Base-by-base conservation (phyloP, 2,329 filamentous ascomycete species). In the Aspergillus aculeatinus region DNA sequence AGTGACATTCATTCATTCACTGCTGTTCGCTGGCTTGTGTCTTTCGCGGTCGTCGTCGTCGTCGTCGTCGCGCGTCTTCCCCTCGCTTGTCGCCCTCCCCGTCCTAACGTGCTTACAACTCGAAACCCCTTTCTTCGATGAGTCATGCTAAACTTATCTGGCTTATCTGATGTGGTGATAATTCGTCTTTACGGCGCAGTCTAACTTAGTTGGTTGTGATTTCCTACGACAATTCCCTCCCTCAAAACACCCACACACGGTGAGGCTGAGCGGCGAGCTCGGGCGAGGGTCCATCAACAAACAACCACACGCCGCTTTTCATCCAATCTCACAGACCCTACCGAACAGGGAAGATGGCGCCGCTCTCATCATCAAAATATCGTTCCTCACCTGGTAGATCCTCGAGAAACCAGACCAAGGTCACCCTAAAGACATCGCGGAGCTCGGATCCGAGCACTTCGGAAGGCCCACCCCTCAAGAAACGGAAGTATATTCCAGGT, bases 401-500 rank as follows among this genome's bases (percentile, higher is more conserved):
- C 21, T 66, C 71, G 42, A 70, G 69, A 60, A 65, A 68, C 58
- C 69, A 70, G 19, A 63, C 70, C 9, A 76, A 73, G 63, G 64
- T 72, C 23, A 63, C 71, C 23, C 60, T 72, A 48, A 77, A 74
- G 62, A 62, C 68, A 16, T 62, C 72, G 4, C 67, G 70, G 48
- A 70, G 58, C 55, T 67, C 68, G 12, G 69, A 74, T 29, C 67
- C 65, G 48, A 66, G 68, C 48, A 51, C 68, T 53, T 71, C 67
- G 50, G 76, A 76, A 51, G 88, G 89, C 66, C 87, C 88, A 27
- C 87, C 89, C 12, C 82, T 82, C 1, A 92, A 92, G 77, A 86
- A 85, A 72, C 83, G 88, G 67, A 85, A 87, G 76, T 97, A 96
- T 78, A 85, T 96, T 51, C 91, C 94, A 35, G 92, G 92, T 51